Evolutionary conservation across 768 basidiomycete species (phyloP).

Genomic region (Lactarius evosmus): DNA sequence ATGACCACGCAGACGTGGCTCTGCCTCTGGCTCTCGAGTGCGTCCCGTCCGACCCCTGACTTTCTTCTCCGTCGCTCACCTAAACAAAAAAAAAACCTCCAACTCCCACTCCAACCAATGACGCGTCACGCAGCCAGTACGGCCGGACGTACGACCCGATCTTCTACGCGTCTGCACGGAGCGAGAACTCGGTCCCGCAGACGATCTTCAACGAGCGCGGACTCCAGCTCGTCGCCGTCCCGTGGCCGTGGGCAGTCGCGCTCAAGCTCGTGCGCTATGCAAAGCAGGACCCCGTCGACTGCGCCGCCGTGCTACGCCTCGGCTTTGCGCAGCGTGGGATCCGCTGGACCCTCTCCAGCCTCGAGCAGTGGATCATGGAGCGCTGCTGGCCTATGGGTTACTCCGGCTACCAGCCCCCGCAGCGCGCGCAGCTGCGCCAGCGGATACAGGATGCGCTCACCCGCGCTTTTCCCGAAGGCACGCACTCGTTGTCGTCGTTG

Average conservation of each 20-base stretch:
- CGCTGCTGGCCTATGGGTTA: constrained; percentile 68
- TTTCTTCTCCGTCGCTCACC: neutral
- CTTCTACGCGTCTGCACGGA: constrained; percentile 47
- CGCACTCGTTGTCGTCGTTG: neutral
- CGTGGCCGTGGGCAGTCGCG: constrained; percentile 69
- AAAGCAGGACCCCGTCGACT: constrained; percentile 60
- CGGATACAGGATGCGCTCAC: constrained; percentile 39
- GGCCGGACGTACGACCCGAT: constrained; percentile 54
- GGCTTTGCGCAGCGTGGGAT: constrained; percentile 51
- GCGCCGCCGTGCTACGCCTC: constrained; percentile 63
- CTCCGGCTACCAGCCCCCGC: constrained; percentile 42
- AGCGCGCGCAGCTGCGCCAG: constrained; percentile 44
- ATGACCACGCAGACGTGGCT: constrained; percentile 67
- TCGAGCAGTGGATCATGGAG: constrained; percentile 56
- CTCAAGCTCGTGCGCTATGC: constrained; percentile 69
- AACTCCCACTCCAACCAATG: neutral
- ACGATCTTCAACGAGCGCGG: constrained; percentile 58
- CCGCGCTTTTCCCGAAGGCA: neutral
- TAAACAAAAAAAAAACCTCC: neutral
- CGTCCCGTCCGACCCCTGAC: constrained; percentile 33
- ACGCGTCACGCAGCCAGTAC: constrained; percentile 26
- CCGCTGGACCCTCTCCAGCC: constrained; percentile 50
- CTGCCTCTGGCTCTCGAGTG: constrained; percentile 64
- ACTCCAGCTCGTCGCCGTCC: constrained; percentile 55
- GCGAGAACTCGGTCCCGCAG: constrained; percentile 41